These are phyloP conservation scores for Tremella fuciformis DNA, from an alignment of 768 basidiomycete genomes.

Conservation along the genomic window DNA sequence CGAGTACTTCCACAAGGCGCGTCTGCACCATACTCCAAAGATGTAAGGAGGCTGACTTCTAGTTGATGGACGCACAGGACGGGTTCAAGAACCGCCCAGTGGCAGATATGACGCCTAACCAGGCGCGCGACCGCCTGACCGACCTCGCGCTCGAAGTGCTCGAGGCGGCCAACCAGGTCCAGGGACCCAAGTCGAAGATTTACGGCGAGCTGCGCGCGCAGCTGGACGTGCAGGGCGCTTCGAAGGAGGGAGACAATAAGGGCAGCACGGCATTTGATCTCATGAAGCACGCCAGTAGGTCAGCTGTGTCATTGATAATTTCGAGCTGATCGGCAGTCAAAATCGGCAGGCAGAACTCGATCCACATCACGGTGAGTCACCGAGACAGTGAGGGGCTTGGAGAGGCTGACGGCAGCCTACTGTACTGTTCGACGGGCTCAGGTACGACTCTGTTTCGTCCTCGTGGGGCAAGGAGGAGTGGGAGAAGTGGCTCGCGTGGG, in stretches of 20 bases:
- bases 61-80: constrained; percentile 54
- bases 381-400: constrained; percentile 60
- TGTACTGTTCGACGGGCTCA: constrained; percentile 49
- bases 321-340: constrained; percentile 63
- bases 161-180: constrained; percentile 52
- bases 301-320: neutral
- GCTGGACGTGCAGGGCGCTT: constrained; percentile 59
- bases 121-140: constrained; percentile 73
- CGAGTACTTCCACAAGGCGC: constrained; percentile 67
- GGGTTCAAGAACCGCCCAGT: constrained; percentile 78
- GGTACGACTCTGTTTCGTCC: constrained; percentile 71
- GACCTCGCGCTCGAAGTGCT: constrained; percentile 34
- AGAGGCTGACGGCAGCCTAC: constrained; percentile 53
- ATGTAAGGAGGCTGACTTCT: neutral
- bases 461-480: constrained; percentile 80
- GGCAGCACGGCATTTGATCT: constrained; percentile 79
- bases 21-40: constrained; percentile 36
- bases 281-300: constrained; percentile 81
- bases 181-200: constrained; percentile 58
- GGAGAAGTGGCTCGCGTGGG: constrained; percentile 64
- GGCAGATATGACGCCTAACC: constrained; percentile 63
- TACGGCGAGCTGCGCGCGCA: constrained; percentile 63
- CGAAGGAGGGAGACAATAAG: constrained; percentile 61
- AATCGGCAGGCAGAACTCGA: constrained; percentile 80
- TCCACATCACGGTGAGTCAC: constrained; percentile 81